These are phyloP conservation scores for Apophysomyces ossiformis DNA, from an alignment of 371 early-diverging fungal genomes.

Conservation along the genomic window DNA sequence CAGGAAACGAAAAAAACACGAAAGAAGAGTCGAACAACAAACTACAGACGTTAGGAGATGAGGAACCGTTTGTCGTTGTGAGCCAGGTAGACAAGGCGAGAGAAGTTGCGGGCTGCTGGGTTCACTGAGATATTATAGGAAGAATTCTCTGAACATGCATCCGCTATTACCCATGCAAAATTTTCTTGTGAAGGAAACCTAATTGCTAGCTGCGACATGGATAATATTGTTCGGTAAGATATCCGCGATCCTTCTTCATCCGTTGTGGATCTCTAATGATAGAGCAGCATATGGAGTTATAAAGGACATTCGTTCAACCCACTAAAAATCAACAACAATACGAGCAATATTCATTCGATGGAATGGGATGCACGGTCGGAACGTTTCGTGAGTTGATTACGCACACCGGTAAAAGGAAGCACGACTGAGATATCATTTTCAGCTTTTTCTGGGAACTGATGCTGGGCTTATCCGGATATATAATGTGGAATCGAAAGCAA, in stretches of 20 bases:
- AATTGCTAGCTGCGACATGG: constrained; percentile 72
- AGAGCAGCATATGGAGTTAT: constrained; percentile 54
- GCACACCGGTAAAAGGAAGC: neutral
- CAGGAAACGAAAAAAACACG: neutral
- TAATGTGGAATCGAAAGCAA: constrained; percentile 59
- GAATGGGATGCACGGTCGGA: constrained; percentile 70
- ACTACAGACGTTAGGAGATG: constrained; percentile 17
- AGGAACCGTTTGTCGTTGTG: constrained; percentile 50
- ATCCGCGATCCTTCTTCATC: neutral
- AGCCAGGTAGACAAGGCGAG: constrained; percentile 35
- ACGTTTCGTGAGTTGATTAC: constrained; percentile 40
- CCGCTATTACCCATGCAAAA: constrained; percentile 64
- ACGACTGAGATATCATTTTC: neutral
- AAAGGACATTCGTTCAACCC: constrained; percentile 53
- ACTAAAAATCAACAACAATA: constrained; percentile 52
- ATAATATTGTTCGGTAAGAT: constrained; percentile 61
- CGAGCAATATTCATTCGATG: constrained; percentile 56
- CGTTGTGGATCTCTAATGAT: neutral
- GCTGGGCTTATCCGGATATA: constrained; percentile 58
- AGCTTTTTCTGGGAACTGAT: constrained; percentile 67
- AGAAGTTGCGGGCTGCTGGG: neutral
- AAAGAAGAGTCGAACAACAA: constrained; percentile 9
- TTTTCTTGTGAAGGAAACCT: constrained; percentile 63
- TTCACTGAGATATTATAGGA: constrained; percentile 33
- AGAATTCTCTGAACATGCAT: constrained; percentile 65